Base-by-base conservation (phyloP, 2,329 filamentous ascomycete genomes). In the Exophiala calicioides region DNA sequence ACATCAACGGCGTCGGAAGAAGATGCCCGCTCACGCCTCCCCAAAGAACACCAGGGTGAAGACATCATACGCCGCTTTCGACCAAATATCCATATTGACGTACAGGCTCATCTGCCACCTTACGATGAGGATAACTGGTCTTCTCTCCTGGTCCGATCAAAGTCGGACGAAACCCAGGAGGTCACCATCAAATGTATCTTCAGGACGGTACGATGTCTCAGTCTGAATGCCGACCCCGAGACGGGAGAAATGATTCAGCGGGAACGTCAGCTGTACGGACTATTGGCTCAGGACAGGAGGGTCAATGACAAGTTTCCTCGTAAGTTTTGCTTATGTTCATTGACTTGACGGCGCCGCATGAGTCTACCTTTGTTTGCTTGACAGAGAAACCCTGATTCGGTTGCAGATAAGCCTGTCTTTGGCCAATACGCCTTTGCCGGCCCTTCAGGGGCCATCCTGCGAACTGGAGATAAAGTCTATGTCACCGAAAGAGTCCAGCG, bases 181-280 rank as follows among this genome's bases (percentile, higher is more conserved):
- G 55, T 57, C 38, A 55, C 53, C 3, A 55, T 57, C 37, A 57
- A 57, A 33, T 57, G 55, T 39, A 57, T 57, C 36, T 57, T 57
- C 37, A 39, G 50, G 9, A 53, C 49, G 5, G 55, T 57, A 9
- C 55, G 55, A 2, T 57, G 55, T 31, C 53, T 57, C 34, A 57
- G 55, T 39, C 42, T 57, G 19, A 57, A 57, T 26, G 55, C 50
- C 5, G 53, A 55, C 13, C 55, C 55, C 9, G 55, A 57, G 4
- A 57, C 55, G 1, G 55, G 55, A 16, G 46, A 55, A n/a, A 55
- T 55, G 52, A 56, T 57, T 16, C 40, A 47, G 13, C 40, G 55
- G 8, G 47, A 51, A 26, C 52, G 55, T 3, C 55, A 57, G 36
- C 47, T 57, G n/a, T 57, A 57, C 33, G 55, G 55, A 20, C 30